Conservation (phyloP, 2,329 filamentous ascomycete species). For the Xylariaceae sp. region DNA sequence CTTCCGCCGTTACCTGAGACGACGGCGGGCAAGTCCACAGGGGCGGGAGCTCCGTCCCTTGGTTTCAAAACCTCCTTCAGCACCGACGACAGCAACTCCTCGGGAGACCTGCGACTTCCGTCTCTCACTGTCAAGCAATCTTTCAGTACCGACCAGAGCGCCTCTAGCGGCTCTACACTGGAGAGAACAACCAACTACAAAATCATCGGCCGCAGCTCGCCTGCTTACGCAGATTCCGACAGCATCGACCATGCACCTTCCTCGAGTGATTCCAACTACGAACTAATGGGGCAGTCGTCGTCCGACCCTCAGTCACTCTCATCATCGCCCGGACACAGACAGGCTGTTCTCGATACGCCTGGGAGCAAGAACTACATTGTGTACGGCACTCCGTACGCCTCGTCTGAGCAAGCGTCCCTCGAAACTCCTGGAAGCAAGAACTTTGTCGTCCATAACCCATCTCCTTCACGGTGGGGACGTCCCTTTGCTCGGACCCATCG, state of each 20-base stretch:
- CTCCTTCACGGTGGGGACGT: slow-evolving; percentile 35
- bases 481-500: slow-evolving; percentile 25
- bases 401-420: slow-evolving; percentile 29
- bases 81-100: slow-evolving; percentile 36
- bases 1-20: slow-evolving; percentile 31
- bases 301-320: slow-evolving; percentile 37
- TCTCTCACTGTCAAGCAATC: slow-evolving; percentile 32
- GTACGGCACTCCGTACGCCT: slow-evolving; percentile 41
- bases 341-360: slow-evolving; percentile 29
- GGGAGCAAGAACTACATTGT: slow-evolving; percentile 27
- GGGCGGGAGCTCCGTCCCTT: slow-evolving; percentile 18
- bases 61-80: slow-evolving; percentile 34
- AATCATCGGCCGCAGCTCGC: slow-evolving; percentile 44
- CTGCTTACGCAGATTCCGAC: slow-evolving; percentile 34
- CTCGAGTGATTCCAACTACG: slow-evolving; percentile 45
- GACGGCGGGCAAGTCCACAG: slow-evolving; percentile 14
- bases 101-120: slow-evolving; percentile 12
- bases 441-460: slow-evolving; percentile 37
- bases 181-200: slow-evolving; percentile 50
- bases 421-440: slow-evolving; percentile 24
- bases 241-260: slow-evolving; percentile 38
- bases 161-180: slow-evolving; percentile 40
- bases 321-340: slow-evolving; percentile 28
- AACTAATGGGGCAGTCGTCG: slow-evolving; percentile 45
- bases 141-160: slow-evolving; percentile 35